These are phyloP conservation scores for Yarrowia sp. DNA, from an alignment of 805 yeast genomes.

Conservation along the genomic window DNA sequence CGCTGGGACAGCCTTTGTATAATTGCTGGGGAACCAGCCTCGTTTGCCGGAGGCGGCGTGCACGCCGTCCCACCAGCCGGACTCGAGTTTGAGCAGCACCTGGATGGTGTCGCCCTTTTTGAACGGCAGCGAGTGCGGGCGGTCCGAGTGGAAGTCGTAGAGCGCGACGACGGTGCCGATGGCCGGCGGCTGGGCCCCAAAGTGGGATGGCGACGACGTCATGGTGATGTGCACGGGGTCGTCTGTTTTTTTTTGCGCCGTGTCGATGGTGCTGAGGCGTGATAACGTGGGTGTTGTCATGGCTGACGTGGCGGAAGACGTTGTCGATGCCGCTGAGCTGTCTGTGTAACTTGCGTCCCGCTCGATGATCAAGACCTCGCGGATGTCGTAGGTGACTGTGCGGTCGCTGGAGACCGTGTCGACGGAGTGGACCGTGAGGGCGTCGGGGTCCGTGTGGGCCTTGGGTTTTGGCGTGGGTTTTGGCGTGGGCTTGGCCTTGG, in stretches of 20 bases:
- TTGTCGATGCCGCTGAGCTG: too few species aligned
- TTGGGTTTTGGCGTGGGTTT: not conserved
- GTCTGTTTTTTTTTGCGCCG: not conserved
- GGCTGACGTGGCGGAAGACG: not conserved
- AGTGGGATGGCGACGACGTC: constrained; percentile 31
- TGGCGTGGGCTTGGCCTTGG: constrained; percentile 1
- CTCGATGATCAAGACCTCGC: too few species aligned
- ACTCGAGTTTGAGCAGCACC: constrained; percentile 66
- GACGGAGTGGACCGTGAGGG: constrained; percentile 14
- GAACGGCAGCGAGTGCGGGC: constrained; percentile 60
- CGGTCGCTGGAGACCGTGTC: constrained; percentile 8
- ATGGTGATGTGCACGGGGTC: constrained; percentile 30
- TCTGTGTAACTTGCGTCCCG: not conserved
- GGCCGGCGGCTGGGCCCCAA: constrained; percentile 6
- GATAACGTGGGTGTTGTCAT: constrained; percentile 22
- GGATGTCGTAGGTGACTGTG: not conserved
- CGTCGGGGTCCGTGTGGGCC: constrained; percentile 1
- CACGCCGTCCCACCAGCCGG: constrained; percentile 90
- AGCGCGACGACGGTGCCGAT: constrained; percentile 64
- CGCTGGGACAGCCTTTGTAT: constrained; percentile 52
- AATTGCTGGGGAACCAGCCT: constrained; percentile 87
- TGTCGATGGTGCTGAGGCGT: constrained; percentile 22
- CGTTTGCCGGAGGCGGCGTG: constrained; percentile 55
- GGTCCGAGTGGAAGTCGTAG: constrained; percentile 60
- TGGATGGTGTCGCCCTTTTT: constrained; percentile 72